phyloP scores from a whole-genome alignment of 768 basidiomycete genomes.

The Suillus alpinus region DNA sequence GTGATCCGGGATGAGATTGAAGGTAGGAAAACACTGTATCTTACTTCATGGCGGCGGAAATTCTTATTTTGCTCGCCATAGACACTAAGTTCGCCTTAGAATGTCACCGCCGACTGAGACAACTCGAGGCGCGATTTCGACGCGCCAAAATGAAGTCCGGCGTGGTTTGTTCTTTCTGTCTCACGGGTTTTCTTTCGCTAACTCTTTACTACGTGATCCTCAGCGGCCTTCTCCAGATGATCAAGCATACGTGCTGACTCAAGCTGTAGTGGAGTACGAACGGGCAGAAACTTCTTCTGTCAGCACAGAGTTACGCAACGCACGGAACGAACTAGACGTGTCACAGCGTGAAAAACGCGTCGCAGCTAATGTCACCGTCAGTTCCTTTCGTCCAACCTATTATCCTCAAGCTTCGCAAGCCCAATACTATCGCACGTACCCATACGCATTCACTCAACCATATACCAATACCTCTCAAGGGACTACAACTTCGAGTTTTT shows the following conservation, averaged over 20 bases:
- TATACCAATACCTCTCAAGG: conserved; percentile 35
- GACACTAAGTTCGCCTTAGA: conserved; percentile 71
- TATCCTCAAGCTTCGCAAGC: conserved; percentile 37
- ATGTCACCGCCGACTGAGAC: conserved; percentile 56
- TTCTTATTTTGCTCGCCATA: conserved; percentile 27
- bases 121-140: conserved; percentile 57
- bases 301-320: conserved; percentile 57
- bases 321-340: conserved; percentile 63
- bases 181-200: background rate
- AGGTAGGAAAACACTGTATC: conserved; percentile 34
- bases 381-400: conserved; percentile 39
- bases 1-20: conserved; percentile 50
- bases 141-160: conserved; percentile 51
- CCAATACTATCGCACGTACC: conserved; percentile 64
- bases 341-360: conserved; percentile 67
- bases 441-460: conserved; percentile 62
- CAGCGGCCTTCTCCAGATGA: conserved; percentile 62
- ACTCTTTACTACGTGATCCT: conserved; percentile 8
- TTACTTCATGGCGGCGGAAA: background rate
- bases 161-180: conserved; percentile 41
- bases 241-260: conserved; percentile 63
- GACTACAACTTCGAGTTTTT: conserved; percentile 17
- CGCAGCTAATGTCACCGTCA: conserved; percentile 31
- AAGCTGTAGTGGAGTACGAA: conserved; percentile 64
- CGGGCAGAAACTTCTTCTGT: conserved; percentile 57